phyloP scores from a whole-genome alignment of 1,284 basidiomycete genomes.

The Puccinia coronata region DNA sequence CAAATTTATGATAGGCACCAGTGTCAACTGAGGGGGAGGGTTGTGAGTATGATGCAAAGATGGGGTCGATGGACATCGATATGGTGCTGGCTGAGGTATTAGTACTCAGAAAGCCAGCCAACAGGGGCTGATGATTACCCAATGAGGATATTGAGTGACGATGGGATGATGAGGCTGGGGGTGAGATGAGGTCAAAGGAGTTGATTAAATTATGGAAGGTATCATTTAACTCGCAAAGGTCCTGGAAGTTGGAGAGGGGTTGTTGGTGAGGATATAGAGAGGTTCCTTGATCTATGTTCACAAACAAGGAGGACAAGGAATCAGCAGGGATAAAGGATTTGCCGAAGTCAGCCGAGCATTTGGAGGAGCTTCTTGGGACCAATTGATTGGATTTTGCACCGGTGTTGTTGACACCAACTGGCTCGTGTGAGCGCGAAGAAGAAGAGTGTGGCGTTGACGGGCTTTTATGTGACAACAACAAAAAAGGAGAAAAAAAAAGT shows the following conservation, averaged over 20 bases:
- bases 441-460: constrained; percentile 32
- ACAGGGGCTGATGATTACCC: neutral
- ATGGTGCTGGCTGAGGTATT: neutral
- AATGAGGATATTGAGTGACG: constrained; percentile 6
- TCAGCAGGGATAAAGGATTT: constrained; percentile 3
- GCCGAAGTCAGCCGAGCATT: neutral
- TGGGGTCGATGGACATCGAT: constrained; percentile 20
- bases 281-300: constrained; percentile 12
- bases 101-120: neutral
- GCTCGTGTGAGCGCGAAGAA: neutral
- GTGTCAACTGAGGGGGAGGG: neutral
- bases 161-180: constrained; percentile 5
- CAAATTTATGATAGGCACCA: neutral
- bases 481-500: too few relatives aligned
- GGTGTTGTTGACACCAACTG: neutral
- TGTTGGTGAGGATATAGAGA: constrained; percentile 22
- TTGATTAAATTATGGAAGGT: constrained; percentile 36
- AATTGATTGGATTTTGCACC: neutral
- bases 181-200: constrained; percentile 21
- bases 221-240: constrained; percentile 35
- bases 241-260: constrained; percentile 15
- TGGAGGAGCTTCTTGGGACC: constrained; percentile 1
- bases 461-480: too few relatives aligned
- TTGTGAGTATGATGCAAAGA: constrained; percentile 24
- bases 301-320: constrained; percentile 15